Conservation (phyloP, 192 early-diverging fungal genomes). For the Cladochytrium replicatum region DNA sequence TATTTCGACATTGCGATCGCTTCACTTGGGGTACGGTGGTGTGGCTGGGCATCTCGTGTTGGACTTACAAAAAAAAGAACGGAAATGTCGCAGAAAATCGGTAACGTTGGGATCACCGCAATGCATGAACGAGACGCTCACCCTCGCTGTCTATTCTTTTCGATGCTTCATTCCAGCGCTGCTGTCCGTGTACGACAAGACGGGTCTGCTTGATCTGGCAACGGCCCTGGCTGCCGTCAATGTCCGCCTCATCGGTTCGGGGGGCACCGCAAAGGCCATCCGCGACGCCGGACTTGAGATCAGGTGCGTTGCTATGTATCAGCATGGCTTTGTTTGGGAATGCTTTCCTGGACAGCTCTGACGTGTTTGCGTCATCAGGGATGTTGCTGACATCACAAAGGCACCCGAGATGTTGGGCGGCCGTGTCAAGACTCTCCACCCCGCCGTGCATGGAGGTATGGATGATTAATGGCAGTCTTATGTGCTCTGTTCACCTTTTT, state of each 20-base stretch:
- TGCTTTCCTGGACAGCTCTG: background rate
- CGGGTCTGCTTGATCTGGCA: constrained; percentile 82
- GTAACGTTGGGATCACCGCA: no score
- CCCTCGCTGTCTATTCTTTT: no score
- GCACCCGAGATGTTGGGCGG: constrained; percentile 99
- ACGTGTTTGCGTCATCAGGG: constrained; percentile 38
- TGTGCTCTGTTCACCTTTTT: constrained; percentile 1
- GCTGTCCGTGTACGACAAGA: constrained; percentile 97
- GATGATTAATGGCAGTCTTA: constrained; percentile 23
- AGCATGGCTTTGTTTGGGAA: background rate
- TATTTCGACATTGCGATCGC: no score
- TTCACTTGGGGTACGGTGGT: no score
- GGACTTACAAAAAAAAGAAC: no score
- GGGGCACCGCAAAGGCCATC: constrained; percentile 88
- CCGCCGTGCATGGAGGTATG: constrained; percentile 97
- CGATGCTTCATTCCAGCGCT: no score
- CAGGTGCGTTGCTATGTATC: constrained; percentile 37
- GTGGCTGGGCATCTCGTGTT: no score
- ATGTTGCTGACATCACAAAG: constrained; percentile 95
- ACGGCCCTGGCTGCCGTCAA: constrained; percentile 63
- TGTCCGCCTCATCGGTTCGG: constrained; percentile 82
- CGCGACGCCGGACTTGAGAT: constrained; percentile 82
- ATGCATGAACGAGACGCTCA: no score
- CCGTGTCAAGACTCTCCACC: constrained; percentile 97
- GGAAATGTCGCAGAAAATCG: no score